Conservation (phyloP, 495 filamentous ascomycete genomes). For the Hapsidospora chrysogenum region DNA sequence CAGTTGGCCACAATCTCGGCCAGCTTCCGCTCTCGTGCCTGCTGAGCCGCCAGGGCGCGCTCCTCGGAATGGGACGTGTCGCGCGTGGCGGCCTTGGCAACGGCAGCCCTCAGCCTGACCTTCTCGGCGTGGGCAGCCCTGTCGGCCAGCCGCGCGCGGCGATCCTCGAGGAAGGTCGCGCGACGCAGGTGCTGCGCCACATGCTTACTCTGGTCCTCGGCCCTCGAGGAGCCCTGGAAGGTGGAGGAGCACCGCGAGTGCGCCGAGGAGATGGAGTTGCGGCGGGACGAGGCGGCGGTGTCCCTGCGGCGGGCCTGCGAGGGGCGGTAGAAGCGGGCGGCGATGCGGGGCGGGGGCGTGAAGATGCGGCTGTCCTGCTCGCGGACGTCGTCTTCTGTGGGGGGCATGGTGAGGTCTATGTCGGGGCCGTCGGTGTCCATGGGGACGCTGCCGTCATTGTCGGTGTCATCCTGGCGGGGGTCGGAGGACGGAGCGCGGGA, state of each 20-base stretch:
- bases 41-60: slow-evolving; percentile 73
- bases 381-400: slow-evolving; percentile 18
- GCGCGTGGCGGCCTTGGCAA: slow-evolving; percentile 60
- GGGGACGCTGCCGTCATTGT: too few species aligned
- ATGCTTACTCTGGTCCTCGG: slow-evolving; percentile 58
- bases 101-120: slow-evolving; percentile 79
- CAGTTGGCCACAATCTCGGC: slow-evolving; percentile 89
- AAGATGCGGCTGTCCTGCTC: slow-evolving; percentile 22
- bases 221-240: slow-evolving; percentile 36
- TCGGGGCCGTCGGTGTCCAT: slow-evolving; percentile 11
- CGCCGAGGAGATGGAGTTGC: slow-evolving; percentile 75
- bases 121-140: slow-evolving; percentile 91
- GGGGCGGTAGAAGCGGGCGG: slow-evolving; percentile 69
- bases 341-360: slow-evolving; percentile 66
- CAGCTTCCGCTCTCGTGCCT: slow-evolving; percentile 77
- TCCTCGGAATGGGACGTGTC: slow-evolving; percentile 53
- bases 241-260: slow-evolving; percentile 52
- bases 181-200: slow-evolving; percentile 82
- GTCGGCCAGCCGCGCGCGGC: slow-evolving; percentile 85
- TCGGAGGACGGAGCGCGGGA: slow-evolving; percentile 20
- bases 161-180: slow-evolving; percentile 78
- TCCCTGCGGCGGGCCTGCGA: slow-evolving; percentile 57
- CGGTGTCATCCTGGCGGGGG: slow-evolving; percentile 7
- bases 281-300: slow-evolving; percentile 71
- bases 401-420: slow-evolving; percentile 16